Evolutionary conservation across 1,284 basidiomycete species (phyloP), one percentile per base, ranked within the genome.

Genomic region (Irpex lacteus): DNA sequence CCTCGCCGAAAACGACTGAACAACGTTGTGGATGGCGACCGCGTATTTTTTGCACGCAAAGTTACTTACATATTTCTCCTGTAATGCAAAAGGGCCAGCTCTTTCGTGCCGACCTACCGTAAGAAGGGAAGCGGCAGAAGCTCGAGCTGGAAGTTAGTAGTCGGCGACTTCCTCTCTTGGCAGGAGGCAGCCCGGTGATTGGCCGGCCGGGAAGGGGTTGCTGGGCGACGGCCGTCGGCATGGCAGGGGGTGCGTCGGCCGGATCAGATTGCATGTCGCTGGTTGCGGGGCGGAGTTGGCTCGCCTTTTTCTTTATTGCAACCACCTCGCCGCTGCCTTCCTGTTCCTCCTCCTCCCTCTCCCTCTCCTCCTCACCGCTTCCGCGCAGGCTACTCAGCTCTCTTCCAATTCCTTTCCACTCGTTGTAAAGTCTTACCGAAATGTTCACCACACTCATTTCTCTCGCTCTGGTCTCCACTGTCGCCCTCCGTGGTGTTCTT

Each of bases 361-460:
- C 15, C 38, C 38, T 8, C 15, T 15, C 15, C 15, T 15, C 38
- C 38, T 44, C 38, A 44, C 38, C 38, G 8, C 38, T 15, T 44
- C 34, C 56, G 50, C 50, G 50, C 50, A 18, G n/a, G n/a, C 50
- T n/a, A 53, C 61, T 32, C 54, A 36, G 21, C 60, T 18, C 18
- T 57, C 60, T 60, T 36, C 34, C 54, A 56, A 1, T 44, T 15
- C 55, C 61, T 57, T 19, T 36, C 61, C 59, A 37, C 52, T 49
- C 65, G 58, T 63, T 63, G 62, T 63, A 63, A 56, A 63, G 49
- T 60, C 50, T 49, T 9, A 65, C 66, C 64, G 63, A 65, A 71
- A 92, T 92, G 90, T 88, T 86, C 84, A 79, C 86, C 79, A 89
- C 90, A 80, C 77, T 92, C 89, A 60, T 91, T 90, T 81, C 82